Base-by-base conservation (phyloP, 2,329 filamentous ascomycete genomes). In the Calonectria hawksworthii region DNA sequence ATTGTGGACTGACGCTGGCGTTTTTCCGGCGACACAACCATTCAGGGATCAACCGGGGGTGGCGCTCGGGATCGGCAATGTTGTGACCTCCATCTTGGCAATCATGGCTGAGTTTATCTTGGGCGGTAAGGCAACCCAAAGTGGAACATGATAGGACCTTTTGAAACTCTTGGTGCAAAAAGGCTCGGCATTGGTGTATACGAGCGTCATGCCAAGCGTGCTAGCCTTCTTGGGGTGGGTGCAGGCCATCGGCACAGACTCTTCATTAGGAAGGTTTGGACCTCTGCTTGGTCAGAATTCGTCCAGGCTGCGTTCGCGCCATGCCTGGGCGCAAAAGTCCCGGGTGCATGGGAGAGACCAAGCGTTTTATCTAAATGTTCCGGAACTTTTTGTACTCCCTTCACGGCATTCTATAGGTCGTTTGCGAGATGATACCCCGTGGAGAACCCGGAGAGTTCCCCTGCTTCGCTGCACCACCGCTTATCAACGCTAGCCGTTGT, bases 191-290 rank as follows among this genome's bases (percentile, higher is more conserved):
- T 64, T 26, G 23, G 23, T 47, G 47, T 36, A 70, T 47, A 28
- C 16, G 18, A 30, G 32, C 36, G 36, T 70, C n/a, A 36, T 61
- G 68, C 68, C 68, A 70, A 70, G 68, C 44, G 23, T 63, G 30
- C 54, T 64, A 63, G 68, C 56, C 51, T 64, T 32, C 7, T 51
- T 64, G 41, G 41, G 68, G 61, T 64, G 44, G 44, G 41, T 41
- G 44, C 68, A n/a, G 30, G 23, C 21, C 23, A 36, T 51, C 68
- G 68, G 68, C 32, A 14, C 34, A 23, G 51, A 14, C 36, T 26
- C 68, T 64, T 14, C 50, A 52, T 64, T 70, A 70, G 68, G 68
- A 70, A 70, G 68, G 68, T 61, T 64, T 61, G 21, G n/a, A 70
- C 16, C 18, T 16, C 36, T 44, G 32, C 44, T 51, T 41, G 56